phyloP scores from a whole-genome alignment of 2,329 filamentous ascomycete genomes.

The Colletotrichum spaethianum region DNA sequence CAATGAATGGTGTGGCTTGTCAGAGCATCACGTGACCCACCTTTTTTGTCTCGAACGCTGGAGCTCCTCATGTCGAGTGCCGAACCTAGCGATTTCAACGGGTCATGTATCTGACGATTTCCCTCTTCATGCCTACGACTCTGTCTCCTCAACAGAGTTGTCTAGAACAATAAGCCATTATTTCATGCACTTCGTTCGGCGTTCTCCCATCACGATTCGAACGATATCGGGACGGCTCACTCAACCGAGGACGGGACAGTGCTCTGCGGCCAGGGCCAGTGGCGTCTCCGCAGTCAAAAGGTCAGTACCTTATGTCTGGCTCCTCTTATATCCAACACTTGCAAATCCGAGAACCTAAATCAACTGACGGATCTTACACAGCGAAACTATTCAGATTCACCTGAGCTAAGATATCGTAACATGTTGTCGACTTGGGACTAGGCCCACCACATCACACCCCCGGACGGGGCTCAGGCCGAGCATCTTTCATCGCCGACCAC shows the following conservation, averaged over 20 bases:
- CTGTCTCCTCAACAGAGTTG: constrained; percentile 25
- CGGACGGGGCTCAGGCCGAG: constrained; percentile 35
- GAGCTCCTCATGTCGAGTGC: constrained; percentile 22
- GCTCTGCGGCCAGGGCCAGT: constrained; percentile 29
- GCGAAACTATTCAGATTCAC: constrained; percentile 18
- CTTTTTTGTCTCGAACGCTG: constrained; percentile 21
- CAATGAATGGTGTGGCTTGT: neutral
- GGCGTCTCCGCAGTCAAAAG: constrained; percentile 36
- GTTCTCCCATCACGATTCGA: constrained; percentile 8
- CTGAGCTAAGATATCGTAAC: constrained; percentile 31
- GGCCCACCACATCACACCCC: constrained; percentile 11
- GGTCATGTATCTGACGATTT: constrained; percentile 37
- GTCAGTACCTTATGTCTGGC: constrained; percentile 28
- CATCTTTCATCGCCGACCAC: constrained; percentile 33
- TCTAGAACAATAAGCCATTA: constrained; percentile 30
- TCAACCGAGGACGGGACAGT: constrained; percentile 28
- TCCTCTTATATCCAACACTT: constrained; percentile 31
- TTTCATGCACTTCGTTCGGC: constrained; percentile 20
- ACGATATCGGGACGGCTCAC: constrained; percentile 24
- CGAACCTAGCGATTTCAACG: constrained; percentile 29
- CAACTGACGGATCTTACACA: constrained; percentile 26
- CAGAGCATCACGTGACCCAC: constrained; percentile 17
- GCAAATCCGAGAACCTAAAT: constrained; percentile 18
- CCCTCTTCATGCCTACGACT: constrained; percentile 22
- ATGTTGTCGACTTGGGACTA: constrained; percentile 36